Conservation (phyloP, 768 basidiomycete genomes). For the Russula earlei region DNA sequence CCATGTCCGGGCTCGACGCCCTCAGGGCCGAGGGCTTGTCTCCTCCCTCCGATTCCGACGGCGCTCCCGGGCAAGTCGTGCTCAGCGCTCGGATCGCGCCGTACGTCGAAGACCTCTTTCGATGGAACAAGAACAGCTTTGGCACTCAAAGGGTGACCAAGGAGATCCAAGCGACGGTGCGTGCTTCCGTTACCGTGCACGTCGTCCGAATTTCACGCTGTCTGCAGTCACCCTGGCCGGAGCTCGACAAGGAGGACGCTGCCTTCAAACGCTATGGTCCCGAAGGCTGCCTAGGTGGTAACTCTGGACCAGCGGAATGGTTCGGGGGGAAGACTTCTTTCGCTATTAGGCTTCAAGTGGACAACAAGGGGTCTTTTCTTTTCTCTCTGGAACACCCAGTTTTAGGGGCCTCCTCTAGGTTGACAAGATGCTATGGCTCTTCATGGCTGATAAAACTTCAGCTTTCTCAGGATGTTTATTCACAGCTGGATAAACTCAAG, state of each 20-base stretch:
- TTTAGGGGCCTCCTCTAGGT: conserved; percentile 46
- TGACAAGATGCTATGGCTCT: conserved; percentile 57
- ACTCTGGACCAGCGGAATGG: conserved; percentile 39
- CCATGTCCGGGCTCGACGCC: conserved; percentile 24
- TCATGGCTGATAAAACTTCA: conserved; percentile 44
- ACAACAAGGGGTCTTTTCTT: conserved; percentile 22
- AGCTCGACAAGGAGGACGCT: conserved; percentile 48
- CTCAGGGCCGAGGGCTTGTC: conserved; percentile 16
- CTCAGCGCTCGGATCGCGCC: neutral
- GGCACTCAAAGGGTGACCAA: neutral
- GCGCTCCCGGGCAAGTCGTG: neutral
- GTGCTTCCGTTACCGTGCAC: neutral
- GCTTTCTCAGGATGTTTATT: conserved; percentile 29
- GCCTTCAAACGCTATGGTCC: conserved; percentile 27
- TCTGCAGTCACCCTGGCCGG: conserved; percentile 49
- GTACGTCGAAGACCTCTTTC: neutral
- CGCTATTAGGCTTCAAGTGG: conserved; percentile 30
- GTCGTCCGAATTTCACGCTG: neutral
- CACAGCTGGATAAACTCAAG: conserved; percentile 27
- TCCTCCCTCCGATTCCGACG: neutral
- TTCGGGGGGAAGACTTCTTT: conserved; percentile 58
- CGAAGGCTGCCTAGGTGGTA: conserved; percentile 35
- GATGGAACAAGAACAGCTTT: neutral
- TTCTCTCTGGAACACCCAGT: conserved; percentile 40
- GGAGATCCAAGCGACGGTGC: conserved; percentile 3